These are phyloP conservation scores for Calendula officinalis DNA, from an alignment of 129 eudicot species.

Conservation along the genomic window DNA sequence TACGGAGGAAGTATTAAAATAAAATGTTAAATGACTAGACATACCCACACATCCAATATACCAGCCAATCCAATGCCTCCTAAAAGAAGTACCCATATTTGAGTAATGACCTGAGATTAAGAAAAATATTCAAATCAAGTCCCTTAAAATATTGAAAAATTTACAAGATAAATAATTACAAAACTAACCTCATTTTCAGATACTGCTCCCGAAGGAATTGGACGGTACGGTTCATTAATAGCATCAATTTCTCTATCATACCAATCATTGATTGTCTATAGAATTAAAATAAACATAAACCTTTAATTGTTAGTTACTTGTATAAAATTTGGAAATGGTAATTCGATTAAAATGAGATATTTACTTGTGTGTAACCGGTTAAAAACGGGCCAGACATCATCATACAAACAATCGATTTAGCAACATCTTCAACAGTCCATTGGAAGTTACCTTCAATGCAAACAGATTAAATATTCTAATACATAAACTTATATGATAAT, in stretches of 20 bases:
- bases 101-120: constrained; percentile 76
- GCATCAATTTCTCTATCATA: constrained; percentile 99
- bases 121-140: neutral
- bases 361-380: constrained; percentile 97
- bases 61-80: constrained; percentile 94
- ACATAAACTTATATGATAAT: too few relatives aligned
- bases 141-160: neutral
- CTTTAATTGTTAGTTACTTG: constrained; percentile 8
- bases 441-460: constrained; percentile 74
- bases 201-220: constrained; percentile 97
- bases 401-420: constrained; percentile 96
- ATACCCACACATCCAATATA: constrained; percentile 87
- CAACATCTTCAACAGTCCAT: constrained; percentile 86
- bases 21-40: constrained; percentile 6
- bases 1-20: too few relatives aligned
- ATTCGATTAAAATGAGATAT: neutral
- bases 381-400: constrained; percentile 95
- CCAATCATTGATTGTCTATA: constrained; percentile 96
- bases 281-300: constrained; percentile 26
- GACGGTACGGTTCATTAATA: constrained; percentile 97
- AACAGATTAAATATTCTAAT: neutral
- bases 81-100: constrained; percentile 89
- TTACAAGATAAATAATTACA: neutral
- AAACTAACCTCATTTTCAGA: constrained; percentile 75
- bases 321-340: constrained; percentile 18